These are phyloP conservation scores for Canavalia ensiformis DNA, from an alignment of 306 rosid species.

Conservation along the genomic window DNA sequence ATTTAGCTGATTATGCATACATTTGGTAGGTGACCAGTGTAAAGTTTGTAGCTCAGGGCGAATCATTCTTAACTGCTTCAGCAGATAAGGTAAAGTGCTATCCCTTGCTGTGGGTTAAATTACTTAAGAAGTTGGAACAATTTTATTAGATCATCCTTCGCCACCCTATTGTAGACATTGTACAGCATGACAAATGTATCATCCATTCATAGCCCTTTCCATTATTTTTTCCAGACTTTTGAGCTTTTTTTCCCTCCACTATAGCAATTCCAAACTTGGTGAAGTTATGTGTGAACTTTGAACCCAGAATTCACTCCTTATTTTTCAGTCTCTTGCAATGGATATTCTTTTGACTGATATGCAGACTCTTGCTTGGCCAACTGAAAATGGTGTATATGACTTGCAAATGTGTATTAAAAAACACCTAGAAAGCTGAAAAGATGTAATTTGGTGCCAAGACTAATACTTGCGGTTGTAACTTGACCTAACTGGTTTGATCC, in stretches of 20 bases:
- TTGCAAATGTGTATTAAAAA: neutral
- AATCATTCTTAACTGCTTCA: constrained; percentile 79
- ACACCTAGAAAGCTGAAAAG: constrained; percentile 14
- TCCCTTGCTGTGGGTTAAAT: constrained; percentile 30
- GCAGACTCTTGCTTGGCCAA: neutral
- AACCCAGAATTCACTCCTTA: neutral
- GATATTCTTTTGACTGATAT: neutral
- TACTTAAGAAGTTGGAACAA: neutral
- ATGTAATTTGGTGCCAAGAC: constrained; percentile 11
- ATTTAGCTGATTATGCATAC: constrained; percentile 44
- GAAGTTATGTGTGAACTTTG: constrained; percentile 16
- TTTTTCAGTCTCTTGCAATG: constrained; percentile 20
- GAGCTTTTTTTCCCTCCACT: constrained; percentile 2
- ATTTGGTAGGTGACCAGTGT: constrained; percentile 82
- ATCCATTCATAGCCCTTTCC: neutral
- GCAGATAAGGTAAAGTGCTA: constrained; percentile 79
- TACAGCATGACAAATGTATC: neutral
- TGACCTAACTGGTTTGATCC: constrained; percentile 13
- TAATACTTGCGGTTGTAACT: constrained; percentile 9
- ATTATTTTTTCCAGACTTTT: constrained; percentile 6
- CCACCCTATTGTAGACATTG: neutral
- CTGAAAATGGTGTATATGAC: neutral
- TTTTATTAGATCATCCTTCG: neutral
- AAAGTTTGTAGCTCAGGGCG: constrained; percentile 83
- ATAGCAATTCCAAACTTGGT: neutral